Base-by-base conservation (phyloP, 1,284 basidiomycete species). In the Trichosporon asahii region DNA sequence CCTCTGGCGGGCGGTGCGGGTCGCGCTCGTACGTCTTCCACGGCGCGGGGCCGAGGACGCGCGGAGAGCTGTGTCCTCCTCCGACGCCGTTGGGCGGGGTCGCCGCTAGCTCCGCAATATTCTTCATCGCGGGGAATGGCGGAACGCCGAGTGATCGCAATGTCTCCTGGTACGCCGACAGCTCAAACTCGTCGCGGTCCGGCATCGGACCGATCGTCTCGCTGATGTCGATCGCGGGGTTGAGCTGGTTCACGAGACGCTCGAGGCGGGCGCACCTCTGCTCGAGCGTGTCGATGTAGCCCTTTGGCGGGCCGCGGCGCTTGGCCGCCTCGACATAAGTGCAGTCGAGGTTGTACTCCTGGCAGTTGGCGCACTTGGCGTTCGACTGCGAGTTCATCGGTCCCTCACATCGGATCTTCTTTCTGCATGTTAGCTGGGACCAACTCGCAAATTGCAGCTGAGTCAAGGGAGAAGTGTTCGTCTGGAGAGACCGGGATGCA, bases 231-330 rank as follows among this genome's bases (percentile, higher is more conserved):
- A 85, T 79, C 70, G 88, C 87, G 23, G 92, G 92, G 65, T 87
- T 87, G 67, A 92, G 85, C 91, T 93, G 72, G 21, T 40, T 37
- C 14, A 91, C 81, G 11, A 92, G 84, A n/a, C 85, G 86, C 77
- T 93, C 91, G 84, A 93, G 86, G 73, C 89, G 88, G 69, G 89
- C 88, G 15, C 92, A 83, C 9, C 91, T 86, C 71, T 86, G 88
- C 79, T 93, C 91, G 8, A 93, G 83, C 29, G 85, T 87, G 73
- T 93, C 91, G 23, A 92, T 87, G 78, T 78, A 94, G 88, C 91
- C 92, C 84, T 94, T 92, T 1, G 92, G 90, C 31, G 92, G 91
- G 2, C 92, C 91, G 46, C 92, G 89, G 85, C 92, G 91, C 88
- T 93, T 91, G 1, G 91, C 93, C 33, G 86, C 86, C 74, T 85